Base-by-base conservation (phyloP, 2,329 filamentous ascomycete genomes). In the Colletotrichum destructivum region DNA sequence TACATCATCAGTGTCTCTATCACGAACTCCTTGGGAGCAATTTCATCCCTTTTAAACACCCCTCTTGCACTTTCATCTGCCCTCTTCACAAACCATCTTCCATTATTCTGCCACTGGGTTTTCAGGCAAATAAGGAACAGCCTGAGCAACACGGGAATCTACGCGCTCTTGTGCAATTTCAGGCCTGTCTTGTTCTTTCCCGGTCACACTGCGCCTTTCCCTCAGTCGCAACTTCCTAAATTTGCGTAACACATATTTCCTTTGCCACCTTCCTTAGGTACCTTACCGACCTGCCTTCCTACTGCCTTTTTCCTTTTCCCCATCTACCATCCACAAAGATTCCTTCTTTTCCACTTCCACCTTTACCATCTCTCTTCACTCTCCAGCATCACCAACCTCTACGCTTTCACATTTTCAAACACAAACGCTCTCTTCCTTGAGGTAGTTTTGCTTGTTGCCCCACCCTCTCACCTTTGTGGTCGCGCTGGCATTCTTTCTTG, bases 191-290 rank as follows among this genome's bases (percentile, higher is more conserved):
- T 12, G 26, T 54, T 72, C 66, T 56, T 46, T 56, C 62, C 57
- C 40, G n/a, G 66, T 72, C 18, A 57, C 70, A 72, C 66, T 55
- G 54, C 66, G 40, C 49, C 61, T 71, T 38, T 54, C 59, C 40
- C 42, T n/a, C 60, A 66, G 35, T 60, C 62, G 61, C 55, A 26
- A 21, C 70, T 71, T 66, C 66, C 62, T 49, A 51, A 40, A 61
- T 61, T 57, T 23, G 56, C 40, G 66, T 66, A 46, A 62, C 70
- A 51, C 38, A 66, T 55, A 66, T 66, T 71, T 65, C 66, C 42
- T 40, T 44, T 35, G 23, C 61, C 35, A 59, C 55, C 46, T 61
- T 31, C 55, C 23, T 35, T 23, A 46, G 35, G 9, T 38, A 38
- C 35, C 35, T 38, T 38, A 38, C 35, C 35, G 9, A 38, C 8